Evolutionary conservation across 768 basidiomycete genomes (phyloP), one percentile per base, ranked within the genome.

Genomic region (Paxillus ammoniavirescens): DNA sequence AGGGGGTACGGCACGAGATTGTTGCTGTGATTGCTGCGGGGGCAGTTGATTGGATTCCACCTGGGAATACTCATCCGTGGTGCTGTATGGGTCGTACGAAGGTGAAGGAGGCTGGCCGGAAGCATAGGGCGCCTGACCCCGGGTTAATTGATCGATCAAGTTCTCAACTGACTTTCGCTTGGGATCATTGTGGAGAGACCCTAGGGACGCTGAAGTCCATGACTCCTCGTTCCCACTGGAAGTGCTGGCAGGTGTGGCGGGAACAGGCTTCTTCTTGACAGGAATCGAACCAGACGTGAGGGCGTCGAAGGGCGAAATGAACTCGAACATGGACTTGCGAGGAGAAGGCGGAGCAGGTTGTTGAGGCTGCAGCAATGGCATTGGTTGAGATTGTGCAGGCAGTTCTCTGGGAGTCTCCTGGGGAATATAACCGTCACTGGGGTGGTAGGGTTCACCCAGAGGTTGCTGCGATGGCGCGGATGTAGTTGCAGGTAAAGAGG

Each of bases 141-240:
- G 77, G 23, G 84, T 84, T 7, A 91, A 68, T 61, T 88, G 84
- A 53, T 91, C 89, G 60, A 91, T 74, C 36, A 91, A 72, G 61
- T 91, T 91, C 63, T 92, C 90, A 47, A 91, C 87, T 1, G 90
- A 91, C 65, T 89, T 88, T 54, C 87, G 80, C 73, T 91, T 91
- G 31, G 89, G 85, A n/a, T 70, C 65, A 38, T 61, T 64, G 53
- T 47, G 42, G 45, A 69, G 57, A 0, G 70, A 64, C 0, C 49
- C 61, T 7, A 69, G 63, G 23, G 72, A 65, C 0, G 64, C 60
- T 0, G 71, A 56, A 1, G 76, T 72, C 86, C 84, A 88, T 12
- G 82, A 77, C 51, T 87, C 84, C 31, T 90, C 86, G 47, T 75
- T 78, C 44, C 75, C 68, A 50, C 73, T 77, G 35, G 78, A 73